phyloP scores from a whole-genome alignment of 2,329 filamentous ascomycete genomes.

The Mariannaea elegans region DNA sequence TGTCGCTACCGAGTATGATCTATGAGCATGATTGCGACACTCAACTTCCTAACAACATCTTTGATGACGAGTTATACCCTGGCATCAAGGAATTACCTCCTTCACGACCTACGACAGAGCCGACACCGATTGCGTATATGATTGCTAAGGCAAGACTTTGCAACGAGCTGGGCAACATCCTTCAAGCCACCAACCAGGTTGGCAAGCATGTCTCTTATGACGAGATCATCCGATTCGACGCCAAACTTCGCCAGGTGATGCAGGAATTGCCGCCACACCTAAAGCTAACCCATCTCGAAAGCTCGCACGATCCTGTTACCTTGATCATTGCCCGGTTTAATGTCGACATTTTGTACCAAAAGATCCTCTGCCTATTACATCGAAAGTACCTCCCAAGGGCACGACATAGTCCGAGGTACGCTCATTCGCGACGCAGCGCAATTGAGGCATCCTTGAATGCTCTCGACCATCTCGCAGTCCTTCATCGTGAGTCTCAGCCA shows the following conservation, averaged over 20 bases:
- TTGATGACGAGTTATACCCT: constrained; percentile 81
- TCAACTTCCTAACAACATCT: constrained; percentile 78
- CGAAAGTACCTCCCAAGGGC: constrained; percentile 85
- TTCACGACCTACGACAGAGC: constrained; percentile 72
- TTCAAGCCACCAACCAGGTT: constrained; percentile 69
- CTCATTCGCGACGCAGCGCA: constrained; percentile 83
- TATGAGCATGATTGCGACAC: constrained; percentile 80
- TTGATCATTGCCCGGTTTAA: constrained; percentile 87
- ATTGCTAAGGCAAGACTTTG: constrained; percentile 77
- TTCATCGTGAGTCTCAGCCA: constrained; percentile 78
- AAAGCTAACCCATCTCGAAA: constrained; percentile 77
- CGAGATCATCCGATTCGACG: constrained; percentile 70
- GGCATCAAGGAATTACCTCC: constrained; percentile 73
- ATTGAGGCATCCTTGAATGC: constrained; percentile 88
- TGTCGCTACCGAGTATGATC: constrained; percentile 74
- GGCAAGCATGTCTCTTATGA: constrained; percentile 68
- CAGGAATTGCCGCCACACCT: constrained; percentile 82
- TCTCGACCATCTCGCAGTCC: constrained; percentile 77
- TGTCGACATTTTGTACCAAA: constrained; percentile 86
- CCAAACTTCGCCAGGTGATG: constrained; percentile 67
- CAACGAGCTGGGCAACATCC: constrained; percentile 74
- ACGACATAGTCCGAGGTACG: constrained; percentile 80
- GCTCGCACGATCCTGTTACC: constrained; percentile 81
- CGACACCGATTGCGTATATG: constrained; percentile 82
- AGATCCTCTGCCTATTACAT: constrained; percentile 89